A percentile compares a stretch with the other conserved stretches of the same genome.
These are phyloP conservation scores for Codiaeum variegatum DNA, from an alignment of 441 rosid genomes.

Conservation along the genomic window DNA sequence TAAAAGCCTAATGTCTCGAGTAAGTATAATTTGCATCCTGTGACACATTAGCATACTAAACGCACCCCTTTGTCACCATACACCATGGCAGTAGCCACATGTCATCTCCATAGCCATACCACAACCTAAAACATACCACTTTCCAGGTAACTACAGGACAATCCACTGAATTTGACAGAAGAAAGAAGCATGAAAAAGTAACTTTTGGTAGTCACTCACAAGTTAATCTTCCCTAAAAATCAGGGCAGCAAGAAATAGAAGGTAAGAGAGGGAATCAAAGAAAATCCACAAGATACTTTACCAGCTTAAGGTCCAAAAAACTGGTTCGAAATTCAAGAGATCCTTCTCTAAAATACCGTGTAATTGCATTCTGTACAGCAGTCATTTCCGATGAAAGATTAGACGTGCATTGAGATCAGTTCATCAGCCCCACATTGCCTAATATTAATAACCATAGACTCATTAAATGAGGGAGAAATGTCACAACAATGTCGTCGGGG, in stretches of 20 bases:
- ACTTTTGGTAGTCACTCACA: neutral
- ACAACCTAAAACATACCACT: too few relatives aligned
- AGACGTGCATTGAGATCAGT: conserved; percentile 60
- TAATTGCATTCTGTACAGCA: conserved; percentile 14
- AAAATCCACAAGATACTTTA: conserved; percentile 10
- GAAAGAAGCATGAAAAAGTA: neutral
- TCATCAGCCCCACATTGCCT: conserved; percentile 60
- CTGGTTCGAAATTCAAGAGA: conserved; percentile 8
- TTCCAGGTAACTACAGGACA: neutral
- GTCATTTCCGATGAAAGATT: conserved; percentile 19
- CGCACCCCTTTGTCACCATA: too few relatives aligned
- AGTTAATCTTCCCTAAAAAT: neutral
- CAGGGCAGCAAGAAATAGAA: too few relatives aligned
- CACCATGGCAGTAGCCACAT: too few relatives aligned
- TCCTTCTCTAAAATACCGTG: neutral
- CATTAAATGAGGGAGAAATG: conserved; percentile 43
- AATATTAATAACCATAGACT: conserved; percentile 56
- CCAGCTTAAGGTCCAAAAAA: conserved; percentile 12
- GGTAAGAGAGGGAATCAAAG: neutral
- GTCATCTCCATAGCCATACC: too few relatives aligned
- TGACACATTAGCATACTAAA: too few relatives aligned
- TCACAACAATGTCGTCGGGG: conserved; percentile 82
- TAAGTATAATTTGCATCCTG: too few relatives aligned
- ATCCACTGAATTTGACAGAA: neutral
- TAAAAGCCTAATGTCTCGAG: too few relatives aligned